Percentiles rank a stretch among this genome's conserved stretches.
Evolutionary conservation across 192 early-diverging fungal genomes (phyloP).

Genomic region (Umbelopsis sp.): DNA sequence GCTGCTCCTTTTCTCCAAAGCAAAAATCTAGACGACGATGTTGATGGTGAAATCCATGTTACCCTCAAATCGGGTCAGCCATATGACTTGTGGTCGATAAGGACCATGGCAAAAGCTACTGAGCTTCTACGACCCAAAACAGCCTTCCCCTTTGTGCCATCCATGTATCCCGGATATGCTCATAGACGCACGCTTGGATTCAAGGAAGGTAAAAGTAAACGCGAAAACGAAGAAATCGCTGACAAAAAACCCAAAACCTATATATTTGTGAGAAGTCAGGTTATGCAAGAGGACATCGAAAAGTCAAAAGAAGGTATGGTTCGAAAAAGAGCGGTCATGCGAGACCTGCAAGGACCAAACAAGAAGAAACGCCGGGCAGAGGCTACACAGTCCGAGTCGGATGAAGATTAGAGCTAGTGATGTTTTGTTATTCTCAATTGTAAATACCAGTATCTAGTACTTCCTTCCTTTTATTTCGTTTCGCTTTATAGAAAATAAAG

Average conservation of each 20-base stretch:
- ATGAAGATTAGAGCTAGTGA: not conserved
- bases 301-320: constrained; percentile 22
- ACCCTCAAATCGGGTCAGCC: constrained; percentile 84
- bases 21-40: not conserved
- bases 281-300: constrained; percentile 45
- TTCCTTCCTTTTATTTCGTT: not conserved
- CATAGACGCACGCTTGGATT: constrained; percentile 97
- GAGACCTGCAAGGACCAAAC: constrained; percentile 13
- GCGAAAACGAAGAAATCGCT: constrained; percentile 79
- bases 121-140: constrained; percentile 56
- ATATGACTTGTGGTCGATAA: constrained; percentile 88
- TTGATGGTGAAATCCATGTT: constrained; percentile 72
- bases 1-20: constrained; percentile 54
- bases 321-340: constrained; percentile 6
- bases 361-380: constrained; percentile 6
- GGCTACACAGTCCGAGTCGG: not conserved
- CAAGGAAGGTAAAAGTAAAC: constrained; percentile 74
- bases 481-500: too few relatives aligned
- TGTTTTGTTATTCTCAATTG: not conserved
- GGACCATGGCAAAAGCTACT: constrained; percentile 68
- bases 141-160: constrained; percentile 65
- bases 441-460: not conserved
- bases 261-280: constrained; percentile 64
- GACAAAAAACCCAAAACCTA: constrained; percentile 66
- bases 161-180: constrained; percentile 80